Evolutionary conservation across 805 yeast species (phyloP), one percentile per base, ranked within the genome.

Genomic region (Kazachstania bromeliacearum): DNA sequence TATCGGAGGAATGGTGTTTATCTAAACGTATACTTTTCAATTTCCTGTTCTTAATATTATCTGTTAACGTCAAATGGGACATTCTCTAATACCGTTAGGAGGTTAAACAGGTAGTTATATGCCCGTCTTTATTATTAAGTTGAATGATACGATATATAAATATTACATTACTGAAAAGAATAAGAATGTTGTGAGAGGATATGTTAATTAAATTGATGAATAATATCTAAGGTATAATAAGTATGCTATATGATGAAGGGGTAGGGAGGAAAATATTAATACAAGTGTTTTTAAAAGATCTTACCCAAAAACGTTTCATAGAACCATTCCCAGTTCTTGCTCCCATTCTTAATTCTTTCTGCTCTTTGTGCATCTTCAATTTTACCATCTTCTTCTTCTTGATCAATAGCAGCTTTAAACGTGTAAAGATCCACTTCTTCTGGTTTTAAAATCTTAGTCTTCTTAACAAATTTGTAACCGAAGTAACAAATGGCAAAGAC

Each of bases 401-500:
- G 43, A 35, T 53, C 60, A 33, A 53, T 40, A 7, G 46, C 46
- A 20, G 47, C 58, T 32, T 53, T 53, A 42, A 36, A 52, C 8
- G 50, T 45, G 34, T 36, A 38, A 7, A 44, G 62, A 55, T 80
- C 89, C 19, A 73, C 79, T 46, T 78, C 83, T 31, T 59, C 62
- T 5, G 83, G 70, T 28, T 50, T 57, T 36, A 72, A 65, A 20
- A 66, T 40, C 46, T 64, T 67, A 23, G 81, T 66, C 55, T 68
- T 75, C 53, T 59, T 60, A 43, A 62, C 45, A 26, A 77, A n/a
- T 62, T 79, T 79, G 66, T 74, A 77, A 5, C 83, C 85, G 42
- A 70, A 47, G 44, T 63, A 70, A 40, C 71, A 63, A 33, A 73
- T 61, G 24, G 77, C 27, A 47, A 68, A 81, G 8, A 79, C 76